These are phyloP conservation scores for Umbelopsis ramanniana DNA, from an alignment of 192 early-diverging fungal species.

Conservation along the genomic window DNA sequence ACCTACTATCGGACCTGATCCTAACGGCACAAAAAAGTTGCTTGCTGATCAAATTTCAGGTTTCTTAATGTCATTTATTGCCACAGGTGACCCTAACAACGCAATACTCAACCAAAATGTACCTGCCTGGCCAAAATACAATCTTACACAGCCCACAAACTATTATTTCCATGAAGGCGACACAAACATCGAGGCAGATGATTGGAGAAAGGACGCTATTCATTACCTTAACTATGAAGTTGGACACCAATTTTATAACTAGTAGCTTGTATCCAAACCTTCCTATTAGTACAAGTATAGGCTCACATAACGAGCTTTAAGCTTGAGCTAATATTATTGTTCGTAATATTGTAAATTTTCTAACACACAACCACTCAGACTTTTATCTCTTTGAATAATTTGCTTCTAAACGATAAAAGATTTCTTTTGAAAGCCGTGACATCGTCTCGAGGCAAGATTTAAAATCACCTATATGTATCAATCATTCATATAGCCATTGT, in stretches of 20 bases:
- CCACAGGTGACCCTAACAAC: constrained; percentile 11
- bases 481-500: no score
- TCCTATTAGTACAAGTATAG: no score
- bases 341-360: no score
- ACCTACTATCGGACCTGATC: constrained; percentile 18
- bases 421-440: no score
- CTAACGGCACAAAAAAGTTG: neutral
- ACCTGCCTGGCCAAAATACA: constrained; percentile 16
- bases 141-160: neutral
- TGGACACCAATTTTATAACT: constrained; percentile 20
- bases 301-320: no score
- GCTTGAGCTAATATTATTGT: no score
- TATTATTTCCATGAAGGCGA: constrained; percentile 17
- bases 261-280: neutral
- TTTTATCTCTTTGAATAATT: no score
- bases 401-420: no score
- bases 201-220: constrained; percentile 17
- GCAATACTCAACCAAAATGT: neutral
- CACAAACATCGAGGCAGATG: neutral
- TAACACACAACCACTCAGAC: no score
- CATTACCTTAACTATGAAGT: constrained; percentile 12
- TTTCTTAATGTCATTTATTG: constrained; percentile 24
- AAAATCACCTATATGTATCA: no score
- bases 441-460: no score
- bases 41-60: constrained; percentile 16